Evolutionary conservation across 441 rosid genomes (phyloP).

Genomic region (Biscutella auriculata): DNA sequence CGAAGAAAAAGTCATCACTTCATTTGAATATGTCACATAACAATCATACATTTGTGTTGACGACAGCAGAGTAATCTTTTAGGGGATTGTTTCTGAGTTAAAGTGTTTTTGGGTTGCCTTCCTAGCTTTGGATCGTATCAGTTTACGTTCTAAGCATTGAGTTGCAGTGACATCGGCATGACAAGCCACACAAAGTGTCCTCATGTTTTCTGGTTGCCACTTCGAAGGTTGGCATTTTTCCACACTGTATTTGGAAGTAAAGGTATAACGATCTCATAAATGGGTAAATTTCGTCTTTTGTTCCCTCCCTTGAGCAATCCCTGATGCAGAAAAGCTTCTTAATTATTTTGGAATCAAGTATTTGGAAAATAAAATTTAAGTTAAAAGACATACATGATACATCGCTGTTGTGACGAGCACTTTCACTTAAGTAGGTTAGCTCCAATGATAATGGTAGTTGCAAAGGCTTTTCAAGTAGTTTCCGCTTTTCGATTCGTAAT

Average conservation of each 20-base stretch:
- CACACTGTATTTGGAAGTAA: conserved; percentile 68
- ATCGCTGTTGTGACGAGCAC: conserved; percentile 43
- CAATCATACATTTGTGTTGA: conserved; percentile 36
- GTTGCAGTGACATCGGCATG: conserved; percentile 77
- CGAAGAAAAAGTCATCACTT: not conserved
- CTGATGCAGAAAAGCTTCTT: conserved; percentile 28
- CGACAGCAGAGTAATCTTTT: conserved; percentile 10
- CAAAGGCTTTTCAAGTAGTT: conserved; percentile 75
- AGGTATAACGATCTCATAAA: conserved; percentile 51
- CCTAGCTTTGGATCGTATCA: conserved; percentile 45
- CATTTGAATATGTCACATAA: not conserved
- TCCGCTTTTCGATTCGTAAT: conserved; percentile 63
- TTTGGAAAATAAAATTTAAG: not conserved
- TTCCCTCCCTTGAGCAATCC: conserved; percentile 88
- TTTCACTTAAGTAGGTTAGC: conserved; percentile 80
- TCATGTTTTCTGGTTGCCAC: conserved; percentile 68
- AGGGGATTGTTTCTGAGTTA: conserved; percentile 29
- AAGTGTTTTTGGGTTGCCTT: conserved; percentile 47
- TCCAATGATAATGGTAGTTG: conserved; percentile 79
- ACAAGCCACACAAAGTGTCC: conserved; percentile 92
- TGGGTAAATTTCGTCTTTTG: conserved; percentile 68
- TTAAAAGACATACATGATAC: conserved; percentile 40
- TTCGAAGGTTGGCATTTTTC: conserved; percentile 50
- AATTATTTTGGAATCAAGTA: not conserved
- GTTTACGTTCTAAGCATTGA: conserved; percentile 58